Conservation (phyloP, 768 basidiomycete species). For the Lyophyllum decastes region DNA sequence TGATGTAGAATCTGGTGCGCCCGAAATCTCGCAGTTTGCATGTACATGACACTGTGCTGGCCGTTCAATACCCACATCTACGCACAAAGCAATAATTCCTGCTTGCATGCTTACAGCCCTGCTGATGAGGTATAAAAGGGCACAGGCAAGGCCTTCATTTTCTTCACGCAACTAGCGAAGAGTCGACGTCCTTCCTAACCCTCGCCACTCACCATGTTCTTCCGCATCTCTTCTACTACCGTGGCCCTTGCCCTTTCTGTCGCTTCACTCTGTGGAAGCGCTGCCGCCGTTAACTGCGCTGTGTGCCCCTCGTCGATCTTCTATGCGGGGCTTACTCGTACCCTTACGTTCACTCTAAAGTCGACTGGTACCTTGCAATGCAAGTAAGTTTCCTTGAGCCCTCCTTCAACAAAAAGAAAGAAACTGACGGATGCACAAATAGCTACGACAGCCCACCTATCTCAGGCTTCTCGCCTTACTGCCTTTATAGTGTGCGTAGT, state of each 20-base stretch:
- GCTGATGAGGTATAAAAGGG: background rate
- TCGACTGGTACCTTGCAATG: constrained; percentile 4
- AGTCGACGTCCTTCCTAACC: background rate
- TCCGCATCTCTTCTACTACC: background rate
- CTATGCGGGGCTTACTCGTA: constrained; percentile 7
- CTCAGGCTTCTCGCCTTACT: background rate
- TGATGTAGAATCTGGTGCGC: too few relatives aligned
- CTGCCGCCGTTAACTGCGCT: constrained; percentile 5
- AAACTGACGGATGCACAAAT: background rate
- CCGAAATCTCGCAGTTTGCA: background rate
- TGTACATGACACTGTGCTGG: too few relatives aligned
- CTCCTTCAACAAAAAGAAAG: background rate
- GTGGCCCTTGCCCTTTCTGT: background rate
- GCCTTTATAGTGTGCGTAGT: background rate
- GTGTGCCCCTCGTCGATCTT: constrained; percentile 13
- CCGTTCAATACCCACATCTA: too few relatives aligned
- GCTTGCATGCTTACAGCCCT: background rate
- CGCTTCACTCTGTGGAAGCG: background rate
- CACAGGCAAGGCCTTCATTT: background rate
- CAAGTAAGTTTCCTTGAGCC: constrained; percentile 5
- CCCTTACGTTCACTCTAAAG: constrained; percentile 1
- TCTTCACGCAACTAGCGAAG: background rate
- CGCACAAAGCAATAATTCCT: too few relatives aligned
- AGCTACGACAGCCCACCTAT: constrained; percentile 1
- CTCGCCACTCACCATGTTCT: background rate